These are phyloP conservation scores for Kondoa subrosea DNA, from an alignment of 768 basidiomycete genomes.

Conservation along the genomic window DNA sequence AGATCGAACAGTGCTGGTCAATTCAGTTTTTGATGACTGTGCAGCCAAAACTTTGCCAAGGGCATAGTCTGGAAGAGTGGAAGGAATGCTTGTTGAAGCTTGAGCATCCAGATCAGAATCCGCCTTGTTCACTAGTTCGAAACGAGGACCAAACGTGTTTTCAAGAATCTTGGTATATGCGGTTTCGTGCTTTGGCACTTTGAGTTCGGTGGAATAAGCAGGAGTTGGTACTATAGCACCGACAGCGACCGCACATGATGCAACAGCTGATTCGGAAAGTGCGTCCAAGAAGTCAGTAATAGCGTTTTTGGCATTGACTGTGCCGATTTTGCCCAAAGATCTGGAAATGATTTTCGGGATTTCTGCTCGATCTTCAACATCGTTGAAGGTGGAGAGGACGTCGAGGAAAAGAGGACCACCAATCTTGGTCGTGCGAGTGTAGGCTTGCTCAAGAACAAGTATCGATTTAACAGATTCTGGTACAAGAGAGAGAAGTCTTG, in stretches of 20 bases:
- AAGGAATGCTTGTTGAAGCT: conserved; percentile 30
- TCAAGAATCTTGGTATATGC: conserved; percentile 78
- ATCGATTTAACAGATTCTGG: conserved; percentile 50
- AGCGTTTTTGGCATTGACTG: conserved; percentile 33
- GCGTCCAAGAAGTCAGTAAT: conserved; percentile 30
- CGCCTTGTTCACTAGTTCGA: conserved; percentile 72
- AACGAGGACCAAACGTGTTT: conserved; percentile 57
- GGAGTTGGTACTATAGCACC: conserved; percentile 36
- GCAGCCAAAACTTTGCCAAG: conserved; percentile 77
- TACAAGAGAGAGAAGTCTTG: conserved; percentile 44
- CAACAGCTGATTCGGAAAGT: conserved; percentile 20
- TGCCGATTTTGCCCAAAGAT: conserved; percentile 41
- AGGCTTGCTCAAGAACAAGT: conserved; percentile 65
- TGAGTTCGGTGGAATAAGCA: conserved; percentile 31
- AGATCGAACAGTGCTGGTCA: conserved; percentile 48
- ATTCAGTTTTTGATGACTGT: conserved; percentile 46
- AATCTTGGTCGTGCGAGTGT: conserved; percentile 51
- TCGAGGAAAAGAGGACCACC: conserved; percentile 81
- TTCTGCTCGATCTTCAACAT: conserved; percentile 32
- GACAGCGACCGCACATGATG: conserved; percentile 30
- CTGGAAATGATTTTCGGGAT: conserved; percentile 47
- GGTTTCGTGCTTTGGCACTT: conserved; percentile 74
- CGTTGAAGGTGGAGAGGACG: conserved; percentile 53
- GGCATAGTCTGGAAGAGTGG: conserved; percentile 87
- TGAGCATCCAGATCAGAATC: conserved; percentile 42